Evolutionary conservation across 73 alveolate genomes (phyloP).

Genomic region (Stentor roeselii): DNA sequence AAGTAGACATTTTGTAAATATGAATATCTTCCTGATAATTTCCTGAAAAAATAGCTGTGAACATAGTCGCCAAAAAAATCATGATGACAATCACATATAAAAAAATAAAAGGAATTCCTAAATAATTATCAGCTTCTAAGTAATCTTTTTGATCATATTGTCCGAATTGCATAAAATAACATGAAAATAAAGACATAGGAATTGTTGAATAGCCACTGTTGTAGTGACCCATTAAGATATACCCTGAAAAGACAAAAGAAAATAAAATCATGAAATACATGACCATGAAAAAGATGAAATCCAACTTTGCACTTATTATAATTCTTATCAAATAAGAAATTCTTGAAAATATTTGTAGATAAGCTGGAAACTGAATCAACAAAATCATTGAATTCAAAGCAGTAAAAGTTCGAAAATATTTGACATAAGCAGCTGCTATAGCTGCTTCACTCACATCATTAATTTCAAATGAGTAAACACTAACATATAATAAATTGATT

Average conservation of each 20-base stretch:
- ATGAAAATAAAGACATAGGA: slow-evolving; percentile 3
- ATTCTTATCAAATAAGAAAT: slow-evolving; percentile 46
- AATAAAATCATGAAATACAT: slow-evolving; percentile 43
- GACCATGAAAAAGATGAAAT: slow-evolving; percentile 47
- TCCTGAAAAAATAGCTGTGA: not conserved
- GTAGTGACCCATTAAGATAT: slow-evolving; percentile 37
- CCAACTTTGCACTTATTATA: slow-evolving; percentile 41
- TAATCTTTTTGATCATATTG: slow-evolving; percentile 27
- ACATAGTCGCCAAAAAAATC: not conserved
- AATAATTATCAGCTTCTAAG: slow-evolving; percentile 30
- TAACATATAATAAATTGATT: not conserved
- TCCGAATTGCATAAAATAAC: slow-evolving; percentile 9
- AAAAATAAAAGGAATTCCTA: slow-evolving; percentile 21
- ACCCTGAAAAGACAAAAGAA: slow-evolving; percentile 49
- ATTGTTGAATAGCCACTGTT: slow-evolving; percentile 23
- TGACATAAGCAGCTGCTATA: not conserved
- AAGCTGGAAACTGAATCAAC: slow-evolving; percentile 40
- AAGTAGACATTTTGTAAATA: not conserved
- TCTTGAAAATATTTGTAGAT: slow-evolving; percentile 38
- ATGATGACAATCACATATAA: not conserved
- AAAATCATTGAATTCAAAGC: slow-evolving; percentile 39
- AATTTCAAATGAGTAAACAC: not conserved
- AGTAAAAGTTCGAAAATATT: not conserved
- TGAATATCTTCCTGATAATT: not conserved
- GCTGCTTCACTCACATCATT: not conserved